Conservation (phyloP, 2,329 filamentous ascomycete genomes). For the Cordyceps sp. region DNA sequence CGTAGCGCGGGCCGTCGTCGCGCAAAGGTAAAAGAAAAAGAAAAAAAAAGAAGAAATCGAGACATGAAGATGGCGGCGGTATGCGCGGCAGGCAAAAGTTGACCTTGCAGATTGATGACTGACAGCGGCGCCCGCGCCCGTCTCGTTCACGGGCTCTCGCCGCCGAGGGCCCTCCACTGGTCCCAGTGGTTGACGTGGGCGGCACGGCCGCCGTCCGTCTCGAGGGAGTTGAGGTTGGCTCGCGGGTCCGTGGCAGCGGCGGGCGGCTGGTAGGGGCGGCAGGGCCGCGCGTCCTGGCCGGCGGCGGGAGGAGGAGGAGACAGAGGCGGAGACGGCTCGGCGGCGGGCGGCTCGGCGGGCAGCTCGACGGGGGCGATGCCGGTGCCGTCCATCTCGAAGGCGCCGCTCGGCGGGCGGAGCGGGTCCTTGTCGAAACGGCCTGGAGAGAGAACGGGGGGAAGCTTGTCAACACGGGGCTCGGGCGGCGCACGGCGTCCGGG, state of each 20-base stretch:
- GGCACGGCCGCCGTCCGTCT: conserved; percentile 11
- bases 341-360: conserved; percentile 9
- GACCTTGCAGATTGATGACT: too few species aligned
- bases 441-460: conserved; percentile 4
- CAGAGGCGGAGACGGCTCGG: too few species aligned
- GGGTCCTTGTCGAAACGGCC: conserved; percentile 17
- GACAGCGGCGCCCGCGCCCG: too few species aligned
- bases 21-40: too few species aligned
- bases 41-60: too few species aligned
- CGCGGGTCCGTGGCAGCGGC: conserved; percentile 11
- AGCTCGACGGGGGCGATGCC: conserved; percentile 15
- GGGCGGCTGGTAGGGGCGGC: neutral
- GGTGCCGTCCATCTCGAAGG: conserved; percentile 22
- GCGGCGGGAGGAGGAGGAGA: too few species aligned
- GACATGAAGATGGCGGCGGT: too few species aligned
- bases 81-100: too few species aligned
- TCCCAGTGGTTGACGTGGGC: conserved; percentile 21
- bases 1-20: too few species aligned
- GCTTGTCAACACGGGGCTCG: neutral
- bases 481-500: too few species aligned
- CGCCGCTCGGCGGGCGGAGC: conserved; percentile 9
- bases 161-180: conserved; percentile 8
- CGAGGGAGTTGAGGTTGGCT: conserved; percentile 16
- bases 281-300: conserved; percentile 1
- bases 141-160: too few species aligned